phyloP scores from a whole-genome alignment of 352 stramenopile genomes.

The Phytophthora multivora region DNA sequence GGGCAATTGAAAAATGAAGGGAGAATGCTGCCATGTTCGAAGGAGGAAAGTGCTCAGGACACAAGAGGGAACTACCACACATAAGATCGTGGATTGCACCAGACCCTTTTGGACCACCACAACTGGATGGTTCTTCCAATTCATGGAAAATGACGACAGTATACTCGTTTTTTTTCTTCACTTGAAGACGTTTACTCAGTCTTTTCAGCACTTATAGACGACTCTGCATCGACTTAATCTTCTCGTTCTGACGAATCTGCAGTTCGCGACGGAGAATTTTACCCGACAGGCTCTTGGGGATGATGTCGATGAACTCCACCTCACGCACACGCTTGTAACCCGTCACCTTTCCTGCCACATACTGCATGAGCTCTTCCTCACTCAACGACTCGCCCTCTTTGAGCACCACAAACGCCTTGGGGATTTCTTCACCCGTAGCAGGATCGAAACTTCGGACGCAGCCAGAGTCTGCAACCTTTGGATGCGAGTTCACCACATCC shows the following conservation, averaged over 20 bases:
- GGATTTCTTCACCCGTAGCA: slow-evolving; percentile 84
- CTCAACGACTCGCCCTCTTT: slow-evolving; percentile 49
- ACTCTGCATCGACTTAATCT: slow-evolving; percentile 33
- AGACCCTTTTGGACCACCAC: background rate
- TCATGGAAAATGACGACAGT: background rate
- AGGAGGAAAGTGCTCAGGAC: background rate
- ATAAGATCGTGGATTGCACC: background rate
- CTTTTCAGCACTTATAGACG: slow-evolving; percentile 20
- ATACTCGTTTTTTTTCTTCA: no score
- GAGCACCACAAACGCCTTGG: slow-evolving; percentile 91
- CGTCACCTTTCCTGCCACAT: slow-evolving; percentile 80
- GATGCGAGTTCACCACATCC: slow-evolving; percentile 87
- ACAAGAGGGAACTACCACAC: background rate
- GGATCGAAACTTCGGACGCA: slow-evolving; percentile 55
- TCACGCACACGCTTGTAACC: slow-evolving; percentile 89
- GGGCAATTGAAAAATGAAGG: slow-evolving; percentile 25
- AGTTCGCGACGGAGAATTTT: slow-evolving; percentile 93
- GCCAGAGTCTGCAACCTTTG: slow-evolving; percentile 45
- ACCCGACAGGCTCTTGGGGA: slow-evolving; percentile 91
- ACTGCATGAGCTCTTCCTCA: slow-evolving; percentile 80
- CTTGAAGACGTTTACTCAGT: background rate
- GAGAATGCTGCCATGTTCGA: background rate
- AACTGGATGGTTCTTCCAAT: background rate
- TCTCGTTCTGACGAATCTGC: slow-evolving; percentile 44
- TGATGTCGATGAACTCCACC: slow-evolving; percentile 87